Percentiles rank a stretch among this genome's conserved stretches.
phyloP scores from a whole-genome alignment of 257 asterid species.

The Fraxinus americana region DNA sequence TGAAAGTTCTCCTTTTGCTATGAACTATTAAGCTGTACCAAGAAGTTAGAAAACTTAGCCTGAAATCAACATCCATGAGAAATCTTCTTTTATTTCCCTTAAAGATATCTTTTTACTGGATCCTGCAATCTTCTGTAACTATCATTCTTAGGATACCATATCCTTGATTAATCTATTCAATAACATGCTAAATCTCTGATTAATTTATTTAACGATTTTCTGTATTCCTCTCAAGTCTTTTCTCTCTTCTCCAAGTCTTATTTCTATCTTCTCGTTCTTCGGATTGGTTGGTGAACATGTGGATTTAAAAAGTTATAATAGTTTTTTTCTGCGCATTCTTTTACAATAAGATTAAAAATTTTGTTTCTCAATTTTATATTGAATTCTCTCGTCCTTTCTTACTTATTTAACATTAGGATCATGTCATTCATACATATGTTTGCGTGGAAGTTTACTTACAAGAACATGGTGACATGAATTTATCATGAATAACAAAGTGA shows the following conservation, averaged over 20 bases:
- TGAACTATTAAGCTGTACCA: neutral
- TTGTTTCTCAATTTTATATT: neutral
- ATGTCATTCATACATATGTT: neutral
- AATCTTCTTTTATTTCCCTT: neutral
- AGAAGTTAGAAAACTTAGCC: neutral
- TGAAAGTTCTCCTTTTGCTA: neutral
- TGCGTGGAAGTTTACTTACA: neutral
- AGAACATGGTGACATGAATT: neutral
- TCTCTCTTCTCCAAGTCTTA: neutral
- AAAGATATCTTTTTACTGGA: neutral
- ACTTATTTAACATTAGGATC: neutral
- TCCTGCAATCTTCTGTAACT: conserved; percentile 11
- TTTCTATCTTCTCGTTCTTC: neutral
- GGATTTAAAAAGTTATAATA: neutral
- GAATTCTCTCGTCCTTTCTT: neutral
- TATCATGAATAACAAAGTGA: neutral
- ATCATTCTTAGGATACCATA: neutral
- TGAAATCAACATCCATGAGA: neutral
- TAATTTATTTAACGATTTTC: neutral
- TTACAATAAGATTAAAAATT: neutral
- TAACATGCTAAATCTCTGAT: neutral
- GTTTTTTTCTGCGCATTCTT: neutral
- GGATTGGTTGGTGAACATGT: neutral
- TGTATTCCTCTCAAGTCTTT: neutral
- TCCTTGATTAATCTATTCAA: neutral